Evolutionary conservation across 1,284 basidiomycete species (phyloP).

Genomic region (Sutorius eximius): DNA sequence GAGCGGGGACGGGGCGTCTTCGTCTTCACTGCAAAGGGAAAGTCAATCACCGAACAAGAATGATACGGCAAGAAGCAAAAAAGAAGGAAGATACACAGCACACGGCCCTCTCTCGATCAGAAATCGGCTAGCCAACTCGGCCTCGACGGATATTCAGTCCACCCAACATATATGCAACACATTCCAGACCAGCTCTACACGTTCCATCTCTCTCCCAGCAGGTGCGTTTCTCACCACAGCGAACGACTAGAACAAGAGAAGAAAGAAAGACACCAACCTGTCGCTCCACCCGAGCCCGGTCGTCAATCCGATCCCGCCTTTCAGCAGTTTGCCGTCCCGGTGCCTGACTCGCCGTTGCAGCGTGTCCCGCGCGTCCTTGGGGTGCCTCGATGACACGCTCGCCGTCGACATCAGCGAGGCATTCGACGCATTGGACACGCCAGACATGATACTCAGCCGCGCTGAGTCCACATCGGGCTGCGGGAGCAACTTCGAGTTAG

Average conservation of each 20-base stretch:
- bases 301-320: constrained; percentile 74
- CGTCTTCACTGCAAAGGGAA: constrained; percentile 60
- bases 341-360: constrained; percentile 61
- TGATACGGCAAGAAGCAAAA: background rate
- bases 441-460: constrained; percentile 39
- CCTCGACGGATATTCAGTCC: background rate
- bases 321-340: constrained; percentile 65
- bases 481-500: constrained; percentile 67
- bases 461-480: constrained; percentile 20
- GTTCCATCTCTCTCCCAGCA: background rate
- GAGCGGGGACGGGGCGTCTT: constrained; percentile 74
- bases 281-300: constrained; percentile 84
- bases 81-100: constrained; percentile 3
- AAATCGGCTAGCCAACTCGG: background rate
- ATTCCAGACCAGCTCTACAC: background rate
- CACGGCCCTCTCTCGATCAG: background rate
- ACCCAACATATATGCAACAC: constrained; percentile 15
- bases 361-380: constrained; percentile 68
- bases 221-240: background rate
- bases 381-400: constrained; percentile 47
- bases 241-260: background rate
- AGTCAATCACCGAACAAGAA: constrained; percentile 4
- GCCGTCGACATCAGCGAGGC: constrained; percentile 43
- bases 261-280: constrained; percentile 46
- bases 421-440: constrained; percentile 25